Base-by-base conservation (phyloP, 2,329 filamentous ascomycete genomes). In the Hymenoscyphus occultus region DNA sequence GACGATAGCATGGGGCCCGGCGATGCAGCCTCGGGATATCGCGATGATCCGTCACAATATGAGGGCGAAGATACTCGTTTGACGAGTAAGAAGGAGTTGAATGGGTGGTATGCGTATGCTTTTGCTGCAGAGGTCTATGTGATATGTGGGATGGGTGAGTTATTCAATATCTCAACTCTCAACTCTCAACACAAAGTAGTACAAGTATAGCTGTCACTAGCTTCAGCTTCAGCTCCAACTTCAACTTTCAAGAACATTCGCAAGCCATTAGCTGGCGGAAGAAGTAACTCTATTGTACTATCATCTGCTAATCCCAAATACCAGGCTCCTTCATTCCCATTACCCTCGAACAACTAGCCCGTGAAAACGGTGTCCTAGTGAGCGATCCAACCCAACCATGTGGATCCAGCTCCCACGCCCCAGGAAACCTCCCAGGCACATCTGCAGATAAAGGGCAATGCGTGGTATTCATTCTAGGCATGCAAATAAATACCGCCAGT, bases 71-170 rank as follows among this genome's bases (percentile, higher is more conserved):
- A 99, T 77, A 91, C 88, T 31, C 85, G 94, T n/a, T 86, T 90
- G 63, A 98, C 95, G 10, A 97, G 91, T 77, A 81, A 80, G 71
- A 94, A 90, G 77, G 95, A 99, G 83, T 84, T 98, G 66, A 82
- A 88, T 48, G 95, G 94, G 72, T 99, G 96, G 91, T 99, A 98
- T 78, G 90, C 90, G 76, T 98, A 98, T 80, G 91, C 91, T 54
- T 98, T 96, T 83, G 95, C 95, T 31, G 93, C 94, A 22, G 95
- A 99, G 80, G 94, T 96, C 62, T 98, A 97, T 77, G 92, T 96
- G 16, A 91, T 98, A 64, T 98, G 95, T 77, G 94, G 88, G 28
- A 86, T 91, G 76, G 88, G 93, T 91, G 77, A 76, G 87, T 80
- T 62, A 35, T 10, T 35, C 35, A 35, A 35, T 10, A 35, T 35